Base-by-base conservation (phyloP, 1,284 basidiomycete species). In the Ceratobasidium sp. region DNA sequence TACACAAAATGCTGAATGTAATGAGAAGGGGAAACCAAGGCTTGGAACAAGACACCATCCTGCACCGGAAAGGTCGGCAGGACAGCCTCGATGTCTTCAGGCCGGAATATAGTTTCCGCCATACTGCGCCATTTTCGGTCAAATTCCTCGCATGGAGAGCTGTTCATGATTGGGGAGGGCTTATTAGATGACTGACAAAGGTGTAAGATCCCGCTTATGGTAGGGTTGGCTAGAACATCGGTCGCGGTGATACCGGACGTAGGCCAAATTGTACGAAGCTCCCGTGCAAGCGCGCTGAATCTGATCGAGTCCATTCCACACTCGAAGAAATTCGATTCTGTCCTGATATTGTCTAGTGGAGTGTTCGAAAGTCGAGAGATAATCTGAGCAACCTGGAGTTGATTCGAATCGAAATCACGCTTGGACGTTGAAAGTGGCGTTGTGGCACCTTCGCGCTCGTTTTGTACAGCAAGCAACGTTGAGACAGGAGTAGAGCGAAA, bases 61-160 rank as follows among this genome's bases (percentile, higher is more conserved):
- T 89, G 89, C 20, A 89, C 84, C 20, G 88, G 84, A 73, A 89
- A 88, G 18, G 89, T 84, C 20, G 89, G 88, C 46, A 88, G 82
- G 56, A 89, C 81, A 7, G 80, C 80, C 53, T 85, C 85, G 7
- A 89, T 81, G 15, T 81, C 78, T 20, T 78, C 69, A n/a, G 70
- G 78, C 13, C 61, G 33, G 53, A 79, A 79, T 10, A 79, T 58
- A 23, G n/a, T 60, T 33, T 76, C 60, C 2, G 72, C 72, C 15
- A 40, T 49, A 55, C 44, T 7, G 40, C 72, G 58, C 72, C 72
- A 75, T 26, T 46, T 64, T 28, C 49, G 72, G 46, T 75, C 72
- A 40, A 75, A 75, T 15, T 51, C 33, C n/a, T 64, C 60, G 49
- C 49, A 53, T n/a, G 39, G 15, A 23, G 60, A 75, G 7, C 3